phyloP scores from a whole-genome alignment of 2,329 filamentous ascomycete genomes.

The Botrytis tulipae region DNA sequence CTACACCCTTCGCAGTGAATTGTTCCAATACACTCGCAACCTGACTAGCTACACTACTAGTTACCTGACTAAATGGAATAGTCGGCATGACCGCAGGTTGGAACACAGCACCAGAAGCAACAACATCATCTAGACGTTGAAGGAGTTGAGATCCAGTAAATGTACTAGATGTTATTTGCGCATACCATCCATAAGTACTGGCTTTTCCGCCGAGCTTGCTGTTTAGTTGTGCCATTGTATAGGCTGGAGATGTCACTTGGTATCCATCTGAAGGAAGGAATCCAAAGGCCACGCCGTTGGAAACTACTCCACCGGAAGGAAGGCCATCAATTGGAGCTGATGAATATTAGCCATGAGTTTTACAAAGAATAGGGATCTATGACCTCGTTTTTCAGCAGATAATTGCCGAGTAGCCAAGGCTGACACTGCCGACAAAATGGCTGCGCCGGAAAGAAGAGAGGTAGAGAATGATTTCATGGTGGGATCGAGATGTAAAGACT shows the following conservation, averaged over 20 bases:
- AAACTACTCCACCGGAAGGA: slow-evolving; percentile 14
- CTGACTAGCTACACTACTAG: slow-evolving; percentile 12
- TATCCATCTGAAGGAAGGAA: slow-evolving; percentile 23
- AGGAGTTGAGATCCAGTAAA: slow-evolving; percentile 16
- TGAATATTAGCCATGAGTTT: not conserved
- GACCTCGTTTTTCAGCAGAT: not conserved
- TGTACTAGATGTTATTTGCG: slow-evolving; percentile 17
- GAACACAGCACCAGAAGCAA: slow-evolving; percentile 21
- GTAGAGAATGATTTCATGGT: slow-evolving; percentile 17
- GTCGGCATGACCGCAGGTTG: slow-evolving; percentile 22
- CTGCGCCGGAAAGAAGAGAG: slow-evolving; percentile 1
- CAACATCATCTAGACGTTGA: slow-evolving; percentile 18
- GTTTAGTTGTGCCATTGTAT: slow-evolving; percentile 21
- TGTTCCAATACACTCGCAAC: slow-evolving; percentile 17
- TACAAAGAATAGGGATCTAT: not conserved
- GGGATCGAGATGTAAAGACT: not conserved
- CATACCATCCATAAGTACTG: slow-evolving; percentile 19
- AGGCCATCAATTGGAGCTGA: slow-evolving; percentile 4
- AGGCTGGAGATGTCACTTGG: slow-evolving; percentile 13
- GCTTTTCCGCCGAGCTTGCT: slow-evolving; percentile 18
- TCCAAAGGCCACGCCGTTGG: slow-evolving; percentile 22
- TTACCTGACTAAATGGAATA: slow-evolving; percentile 20
- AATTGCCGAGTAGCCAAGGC: not conserved
- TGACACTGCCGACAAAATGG: not conserved
- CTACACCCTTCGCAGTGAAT: slow-evolving; percentile 18